These are phyloP conservation scores for Amanita subjunquillea DNA, from an alignment of 768 basidiomycete genomes.

Conservation along the genomic window DNA sequence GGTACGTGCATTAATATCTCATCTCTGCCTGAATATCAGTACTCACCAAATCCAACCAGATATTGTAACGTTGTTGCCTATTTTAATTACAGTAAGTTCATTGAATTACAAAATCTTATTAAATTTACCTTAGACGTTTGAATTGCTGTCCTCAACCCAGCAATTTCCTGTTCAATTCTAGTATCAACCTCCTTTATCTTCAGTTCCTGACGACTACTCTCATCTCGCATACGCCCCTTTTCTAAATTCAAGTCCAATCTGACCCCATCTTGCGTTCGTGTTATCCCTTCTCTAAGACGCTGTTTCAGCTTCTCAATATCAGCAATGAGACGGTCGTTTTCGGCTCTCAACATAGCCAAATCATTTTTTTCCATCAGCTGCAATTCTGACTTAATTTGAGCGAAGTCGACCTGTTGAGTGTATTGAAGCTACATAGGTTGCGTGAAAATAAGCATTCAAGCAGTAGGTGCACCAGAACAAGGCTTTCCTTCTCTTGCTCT, in stretches of 20 bases:
- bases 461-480: neutral
- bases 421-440: constrained; percentile 59
- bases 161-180: constrained; percentile 92
- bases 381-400: constrained; percentile 91
- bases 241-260: constrained; percentile 92
- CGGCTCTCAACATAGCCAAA: constrained; percentile 87
- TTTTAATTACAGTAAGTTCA: neutral
- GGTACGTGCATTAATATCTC: constrained; percentile 7
- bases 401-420: constrained; percentile 94
- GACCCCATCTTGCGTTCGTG: constrained; percentile 86
- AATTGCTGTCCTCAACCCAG: constrained; percentile 70
- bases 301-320: constrained; percentile 96
- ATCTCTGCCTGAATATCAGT: neutral
- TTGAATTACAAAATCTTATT: neutral
- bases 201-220: constrained; percentile 81
- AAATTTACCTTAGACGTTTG: constrained; percentile 69
- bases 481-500: constrained; percentile 86
- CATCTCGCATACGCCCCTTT: constrained; percentile 92
- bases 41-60: constrained; percentile 76
- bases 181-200: constrained; percentile 99
- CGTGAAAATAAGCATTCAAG: neutral
- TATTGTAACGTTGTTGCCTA: constrained; percentile 83
- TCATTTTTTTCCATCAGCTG: constrained; percentile 97
- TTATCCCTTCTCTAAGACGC: constrained; percentile 84
- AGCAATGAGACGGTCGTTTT: constrained; percentile 85